Conservation (phyloP, 1,284 basidiomycete genomes). For the Ustilago tritici region DNA sequence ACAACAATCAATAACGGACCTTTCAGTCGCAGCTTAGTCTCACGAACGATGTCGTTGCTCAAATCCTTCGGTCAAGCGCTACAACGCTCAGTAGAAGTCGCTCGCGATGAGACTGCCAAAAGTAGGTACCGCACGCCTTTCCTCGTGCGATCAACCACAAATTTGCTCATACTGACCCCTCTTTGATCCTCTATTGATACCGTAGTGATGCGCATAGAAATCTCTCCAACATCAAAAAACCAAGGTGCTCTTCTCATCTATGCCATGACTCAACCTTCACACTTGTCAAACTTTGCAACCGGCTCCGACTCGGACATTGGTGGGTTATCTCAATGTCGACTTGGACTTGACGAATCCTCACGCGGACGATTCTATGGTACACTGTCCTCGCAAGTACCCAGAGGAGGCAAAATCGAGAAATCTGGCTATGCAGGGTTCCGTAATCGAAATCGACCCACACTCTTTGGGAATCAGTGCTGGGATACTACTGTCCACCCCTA, state of each 20-base stretch:
- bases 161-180: slow-evolving; percentile 8
- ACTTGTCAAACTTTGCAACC: slow-evolving; percentile 73
- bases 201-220: slow-evolving; percentile 65
- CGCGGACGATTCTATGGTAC: slow-evolving; percentile 69
- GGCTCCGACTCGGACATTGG: slow-evolving; percentile 88
- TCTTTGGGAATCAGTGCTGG: slow-evolving; percentile 84
- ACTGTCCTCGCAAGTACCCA: slow-evolving; percentile 67
- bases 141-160: not conserved
- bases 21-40: not conserved
- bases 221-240: slow-evolving; percentile 49
- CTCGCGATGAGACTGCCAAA: slow-evolving; percentile 58
- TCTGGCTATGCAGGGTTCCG: slow-evolving; percentile 80
- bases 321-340: slow-evolving; percentile 77
- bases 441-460: slow-evolving; percentile 76
- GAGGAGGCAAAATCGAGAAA: slow-evolving; percentile 67
- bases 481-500: slow-evolving; percentile 83
- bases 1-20: not conserved
- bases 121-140: slow-evolving; percentile 24
- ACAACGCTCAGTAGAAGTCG: slow-evolving; percentile 57
- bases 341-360: slow-evolving; percentile 54
- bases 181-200: not conserved
- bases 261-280: slow-evolving; percentile 36
- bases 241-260: slow-evolving; percentile 56
- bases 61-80: slow-evolving; percentile 57
- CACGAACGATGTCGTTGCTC: slow-evolving; percentile 51